Base-by-base conservation (phyloP, 2,329 filamentous ascomycete genomes). In the Myriosclerotinia duriaeana region DNA sequence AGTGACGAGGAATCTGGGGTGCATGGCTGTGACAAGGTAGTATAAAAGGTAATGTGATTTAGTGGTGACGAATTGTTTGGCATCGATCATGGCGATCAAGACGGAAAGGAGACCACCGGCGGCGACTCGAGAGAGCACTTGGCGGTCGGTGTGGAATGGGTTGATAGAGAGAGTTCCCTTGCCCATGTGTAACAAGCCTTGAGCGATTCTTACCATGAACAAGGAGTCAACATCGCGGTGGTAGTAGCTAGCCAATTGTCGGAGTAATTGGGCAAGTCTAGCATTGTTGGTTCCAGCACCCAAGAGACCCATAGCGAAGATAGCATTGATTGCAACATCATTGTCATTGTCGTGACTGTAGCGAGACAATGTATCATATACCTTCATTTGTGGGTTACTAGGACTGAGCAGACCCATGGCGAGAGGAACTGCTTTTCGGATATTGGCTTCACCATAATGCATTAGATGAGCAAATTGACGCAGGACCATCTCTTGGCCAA, bases 281-380 rank as follows among this genome's bases (percentile, higher is more conserved):
- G 95, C 96, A 77, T 99, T 99, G 84, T 99, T 99, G 65, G 95
- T 99, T 74, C 95, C 95, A 2, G 95, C 95, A 74, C 95, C 95
- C 48, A 97, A 85, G 67, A 99, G 89, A 79, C 95, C 95, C 95
- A 99, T 99, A 72, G 95, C 93, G 76, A 99, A 99, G 77, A 99
- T 99, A 75, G 95, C 93, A 77, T 98, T 99, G 79, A 99, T 91
- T 50, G 95, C 95, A 56, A 99, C 95, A 75, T 99, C 95, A 69
- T 94, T 96, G 80, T 99, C 95, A 72, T 95, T 99, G 81, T 99
- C 95, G 85, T 99, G 95, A 71, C 91, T 96, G 84, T 99, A 99
- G 76, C 95, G 86, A 62, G 95, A 99, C 14, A 99, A 83, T 0
- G 95, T 99, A 78, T 99, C 95, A 81, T 99, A 99, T 58, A 99